Evolutionary conservation across 2,329 filamentous ascomycete species (phyloP).

Genomic region (Fusarium hainanense): DNA sequence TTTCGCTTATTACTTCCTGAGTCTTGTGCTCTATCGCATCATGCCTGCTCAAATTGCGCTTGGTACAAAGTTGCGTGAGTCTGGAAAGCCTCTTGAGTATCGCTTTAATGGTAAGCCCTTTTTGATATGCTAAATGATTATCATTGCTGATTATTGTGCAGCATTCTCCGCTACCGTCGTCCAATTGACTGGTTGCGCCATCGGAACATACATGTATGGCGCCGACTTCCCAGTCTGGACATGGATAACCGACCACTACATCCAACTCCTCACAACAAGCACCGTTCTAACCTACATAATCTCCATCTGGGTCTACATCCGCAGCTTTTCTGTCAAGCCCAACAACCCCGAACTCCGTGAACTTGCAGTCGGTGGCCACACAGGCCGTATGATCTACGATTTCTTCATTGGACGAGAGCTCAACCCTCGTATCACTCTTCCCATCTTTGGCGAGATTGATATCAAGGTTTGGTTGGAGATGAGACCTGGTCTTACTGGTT

Average conservation of each 20-base stretch:
- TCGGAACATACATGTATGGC: constrained; percentile 79
- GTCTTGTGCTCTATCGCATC: constrained; percentile 75
- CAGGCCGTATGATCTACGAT: constrained; percentile 87
- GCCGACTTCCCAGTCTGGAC: constrained; percentile 86
- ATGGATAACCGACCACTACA: constrained; percentile 88
- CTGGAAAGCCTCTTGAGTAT: constrained; percentile 78
- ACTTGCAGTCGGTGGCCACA: constrained; percentile 80
- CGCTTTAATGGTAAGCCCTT: constrained; percentile 73
- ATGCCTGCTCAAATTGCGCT: constrained; percentile 77
- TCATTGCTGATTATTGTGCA: constrained; percentile 47
- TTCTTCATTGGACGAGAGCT: constrained; percentile 97
- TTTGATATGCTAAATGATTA: accelerated
- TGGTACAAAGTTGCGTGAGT: constrained; percentile 72
- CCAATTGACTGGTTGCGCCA: constrained; percentile 73
- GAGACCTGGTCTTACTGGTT: constrained; percentile 86
- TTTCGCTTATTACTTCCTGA: constrained; percentile 79
- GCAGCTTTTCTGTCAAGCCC: constrained; percentile 80
- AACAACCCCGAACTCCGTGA: constrained; percentile 77
- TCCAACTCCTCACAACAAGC: constrained; percentile 84
- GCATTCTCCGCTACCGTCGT: constrained; percentile 79
- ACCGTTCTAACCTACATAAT: constrained; percentile 77
- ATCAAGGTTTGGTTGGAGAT: constrained; percentile 90
- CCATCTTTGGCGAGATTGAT: constrained; percentile 83
- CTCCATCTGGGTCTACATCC: constrained; percentile 79
- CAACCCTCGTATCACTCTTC: constrained; percentile 83